Percentiles rank a stretch among this genome's conserved stretches.
Conservation (phyloP, 495 filamentous ascomycete species). For the Elasticomyces elasticus region DNA sequence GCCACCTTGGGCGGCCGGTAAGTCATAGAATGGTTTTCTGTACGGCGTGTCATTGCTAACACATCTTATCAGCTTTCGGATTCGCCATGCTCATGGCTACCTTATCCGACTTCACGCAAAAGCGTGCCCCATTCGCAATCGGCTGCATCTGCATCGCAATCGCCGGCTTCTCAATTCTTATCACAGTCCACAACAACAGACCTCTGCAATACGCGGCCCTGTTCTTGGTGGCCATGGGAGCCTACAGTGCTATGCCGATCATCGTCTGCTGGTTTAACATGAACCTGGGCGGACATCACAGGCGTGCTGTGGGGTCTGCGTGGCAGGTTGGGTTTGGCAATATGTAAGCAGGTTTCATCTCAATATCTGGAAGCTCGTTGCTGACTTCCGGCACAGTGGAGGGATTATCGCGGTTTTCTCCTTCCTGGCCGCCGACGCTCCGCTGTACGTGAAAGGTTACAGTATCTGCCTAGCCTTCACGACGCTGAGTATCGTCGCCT, state of each 20-base stretch:
- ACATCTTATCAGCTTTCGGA: constrained; percentile 35
- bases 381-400: constrained; percentile 63
- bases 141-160: constrained; percentile 35
- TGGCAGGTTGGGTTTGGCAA: constrained; percentile 61
- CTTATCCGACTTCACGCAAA: constrained; percentile 26
- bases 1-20: constrained; percentile 38
- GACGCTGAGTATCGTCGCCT: constrained; percentile 52
- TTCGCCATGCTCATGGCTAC: constrained; percentile 34
- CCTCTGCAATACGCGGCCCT: constrained; percentile 32
- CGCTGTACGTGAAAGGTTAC: constrained; percentile 64
- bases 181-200: constrained; percentile 32
- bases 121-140: constrained; percentile 32
- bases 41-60: too few relatives aligned
- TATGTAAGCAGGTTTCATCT: too few relatives aligned
- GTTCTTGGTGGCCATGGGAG: constrained; percentile 35
- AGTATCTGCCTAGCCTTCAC: constrained; percentile 67
- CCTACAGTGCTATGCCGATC: constrained; percentile 62
- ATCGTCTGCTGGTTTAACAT: constrained; percentile 91
- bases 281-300: constrained; percentile 46
- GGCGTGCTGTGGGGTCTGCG: constrained; percentile 69
- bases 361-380: background rate
- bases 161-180: constrained; percentile 33
- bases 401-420: constrained; percentile 84
- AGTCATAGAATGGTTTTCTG: too few relatives aligned
- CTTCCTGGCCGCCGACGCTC: constrained; percentile 64